Evolutionary conservation across 768 basidiomycete genomes (phyloP).

Genomic region (Macrolepiota albuminosa): DNA sequence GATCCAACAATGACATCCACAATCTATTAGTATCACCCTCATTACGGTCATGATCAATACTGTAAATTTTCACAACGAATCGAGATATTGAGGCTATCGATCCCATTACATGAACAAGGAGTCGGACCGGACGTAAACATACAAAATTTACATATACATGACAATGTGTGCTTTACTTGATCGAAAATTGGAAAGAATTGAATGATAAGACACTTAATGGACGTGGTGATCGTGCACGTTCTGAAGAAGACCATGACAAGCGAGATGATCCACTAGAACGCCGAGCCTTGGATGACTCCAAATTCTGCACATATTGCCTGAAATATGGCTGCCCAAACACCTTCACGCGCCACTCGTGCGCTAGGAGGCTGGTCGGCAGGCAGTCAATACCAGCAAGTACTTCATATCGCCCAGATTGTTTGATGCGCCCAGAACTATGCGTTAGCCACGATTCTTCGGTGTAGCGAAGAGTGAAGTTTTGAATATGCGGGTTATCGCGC

Average conservation of each 20-base stretch:
- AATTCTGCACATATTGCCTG: constrained; percentile 11
- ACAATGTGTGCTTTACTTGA: background rate
- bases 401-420: constrained; percentile 28
- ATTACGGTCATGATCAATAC: background rate
- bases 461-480: constrained; percentile 26
- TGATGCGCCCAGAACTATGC: constrained; percentile 25
- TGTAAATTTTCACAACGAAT: background rate
- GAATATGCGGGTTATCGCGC: constrained; percentile 26
- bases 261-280: constrained; percentile 11
- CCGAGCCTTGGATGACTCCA: constrained; percentile 11
- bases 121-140: background rate
- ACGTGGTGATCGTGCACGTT: constrained; percentile 11
- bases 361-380: constrained; percentile 11
- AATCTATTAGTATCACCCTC: too few relatives aligned
- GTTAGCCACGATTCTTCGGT: constrained; percentile 32
- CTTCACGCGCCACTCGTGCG: constrained; percentile 15
- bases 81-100: background rate
- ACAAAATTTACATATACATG: background rate
- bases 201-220: constrained; percentile 14
- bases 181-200: constrained; percentile 8
- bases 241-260: constrained; percentile 13
- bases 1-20: background rate
- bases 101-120: background rate
- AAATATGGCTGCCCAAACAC: constrained; percentile 14
- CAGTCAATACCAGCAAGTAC: constrained; percentile 13